A percentile compares a stretch with the other conserved stretches of the same genome.
phyloP scores from a whole-genome alignment of 2,329 filamentous ascomycete genomes.

The Penicillium sp. region DNA sequence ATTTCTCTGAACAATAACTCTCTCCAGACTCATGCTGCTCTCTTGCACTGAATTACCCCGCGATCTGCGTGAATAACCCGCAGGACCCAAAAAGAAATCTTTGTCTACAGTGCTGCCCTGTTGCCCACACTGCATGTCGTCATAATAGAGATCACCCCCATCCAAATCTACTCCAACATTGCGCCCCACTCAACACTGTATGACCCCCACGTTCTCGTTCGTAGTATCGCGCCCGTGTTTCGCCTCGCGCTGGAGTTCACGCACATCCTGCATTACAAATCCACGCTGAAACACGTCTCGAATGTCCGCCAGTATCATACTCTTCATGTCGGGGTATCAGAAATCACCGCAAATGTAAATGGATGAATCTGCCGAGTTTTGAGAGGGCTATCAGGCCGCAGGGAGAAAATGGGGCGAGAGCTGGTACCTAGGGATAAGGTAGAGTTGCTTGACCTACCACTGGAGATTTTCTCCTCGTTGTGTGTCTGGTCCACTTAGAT shows the following conservation, averaged over 20 bases:
- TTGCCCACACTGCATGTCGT: neutral
- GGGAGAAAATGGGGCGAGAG: conserved; percentile 47
- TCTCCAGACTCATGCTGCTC: no score
- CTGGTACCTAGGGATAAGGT: conserved; percentile 44
- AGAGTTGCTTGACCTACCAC: conserved; percentile 51
- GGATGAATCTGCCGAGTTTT: conserved; percentile 47
- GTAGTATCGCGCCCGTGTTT: neutral
- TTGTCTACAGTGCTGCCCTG: neutral
- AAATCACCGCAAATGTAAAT: conserved; percentile 33
- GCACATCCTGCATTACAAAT: conserved; percentile 6
- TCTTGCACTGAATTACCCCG: no score
- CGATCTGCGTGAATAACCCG: no score
- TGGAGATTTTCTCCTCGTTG: conserved; percentile 41
- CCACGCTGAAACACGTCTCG: conserved; percentile 11
- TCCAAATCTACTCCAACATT: neutral
- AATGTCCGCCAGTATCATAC: conserved; percentile 15
- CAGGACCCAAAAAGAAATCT: neutral
- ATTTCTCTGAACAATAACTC: no score
- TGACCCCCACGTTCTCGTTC: neutral
- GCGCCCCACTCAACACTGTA: neutral
- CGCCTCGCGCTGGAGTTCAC: conserved; percentile 2
- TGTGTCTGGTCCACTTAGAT: conserved; percentile 29
- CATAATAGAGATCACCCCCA: neutral
- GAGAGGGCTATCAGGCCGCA: conserved; percentile 53
- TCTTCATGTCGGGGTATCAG: conserved; percentile 12